Conservation (phyloP, 1,284 basidiomycete genomes). For the Neotropicomus parvogracilis region DNA sequence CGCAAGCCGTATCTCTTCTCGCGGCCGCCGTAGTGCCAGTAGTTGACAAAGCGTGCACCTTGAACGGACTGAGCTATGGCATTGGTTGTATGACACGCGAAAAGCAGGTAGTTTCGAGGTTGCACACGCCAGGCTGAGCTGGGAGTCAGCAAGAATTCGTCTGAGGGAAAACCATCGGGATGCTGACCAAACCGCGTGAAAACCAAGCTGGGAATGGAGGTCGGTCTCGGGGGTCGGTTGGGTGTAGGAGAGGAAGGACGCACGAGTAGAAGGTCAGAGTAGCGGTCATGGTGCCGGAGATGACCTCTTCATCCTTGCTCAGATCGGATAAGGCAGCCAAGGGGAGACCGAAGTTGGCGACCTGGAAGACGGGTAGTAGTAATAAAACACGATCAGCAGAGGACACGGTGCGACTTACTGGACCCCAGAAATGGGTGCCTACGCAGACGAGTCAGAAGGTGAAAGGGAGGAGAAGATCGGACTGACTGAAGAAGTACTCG, state of each 20-base stretch:
- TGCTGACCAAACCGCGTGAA: slow-evolving; percentile 89
- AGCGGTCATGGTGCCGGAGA: slow-evolving; percentile 93
- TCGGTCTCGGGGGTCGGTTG: slow-evolving; percentile 7
- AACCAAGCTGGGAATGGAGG: slow-evolving; percentile 51
- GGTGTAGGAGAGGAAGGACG: slow-evolving; percentile 37
- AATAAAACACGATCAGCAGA: slow-evolving; percentile 11
- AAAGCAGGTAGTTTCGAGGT: slow-evolving; percentile 91
- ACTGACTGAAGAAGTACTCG: slow-evolving; percentile 92
- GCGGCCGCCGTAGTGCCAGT: slow-evolving; percentile 81
- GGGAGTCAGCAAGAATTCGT: slow-evolving; percentile 1
- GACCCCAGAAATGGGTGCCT: slow-evolving; percentile 97
- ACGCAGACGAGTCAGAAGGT: slow-evolving; percentile 7
- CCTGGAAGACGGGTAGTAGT: slow-evolving; percentile 44
- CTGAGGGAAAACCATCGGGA: background rate
- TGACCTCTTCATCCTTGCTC: slow-evolving; percentile 89
- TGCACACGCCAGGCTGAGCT: slow-evolving; percentile 85
- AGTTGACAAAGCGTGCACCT: slow-evolving; percentile 82
- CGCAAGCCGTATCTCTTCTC: slow-evolving; percentile 55
- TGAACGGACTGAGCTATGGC: slow-evolving; percentile 82
- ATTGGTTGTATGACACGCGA: slow-evolving; percentile 91
- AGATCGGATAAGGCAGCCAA: slow-evolving; percentile 88
- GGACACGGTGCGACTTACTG: slow-evolving; percentile 52
- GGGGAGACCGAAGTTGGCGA: slow-evolving; percentile 96
- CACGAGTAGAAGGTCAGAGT: slow-evolving; percentile 89
- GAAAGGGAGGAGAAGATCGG: background rate